A percentile compares a stretch with the other conserved stretches of the same genome.
phyloP scores from a whole-genome alignment of 371 early-diverging fungal species.

The Mucor velutinosus region DNA sequence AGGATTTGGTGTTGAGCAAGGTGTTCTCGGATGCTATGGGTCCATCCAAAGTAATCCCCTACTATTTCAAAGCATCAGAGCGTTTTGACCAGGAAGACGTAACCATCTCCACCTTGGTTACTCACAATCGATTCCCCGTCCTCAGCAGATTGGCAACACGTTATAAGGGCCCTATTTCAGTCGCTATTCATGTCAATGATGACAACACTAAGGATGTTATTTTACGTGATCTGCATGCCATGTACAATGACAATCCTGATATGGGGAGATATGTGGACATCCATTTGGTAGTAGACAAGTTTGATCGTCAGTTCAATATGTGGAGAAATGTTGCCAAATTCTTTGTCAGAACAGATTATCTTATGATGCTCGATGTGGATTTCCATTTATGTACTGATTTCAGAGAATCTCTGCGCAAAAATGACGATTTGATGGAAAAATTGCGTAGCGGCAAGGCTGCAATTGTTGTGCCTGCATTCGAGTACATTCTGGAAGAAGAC shows the following conservation, averaged over 20 bases:
- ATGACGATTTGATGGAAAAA: constrained; percentile 45
- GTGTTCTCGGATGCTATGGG: constrained; percentile 67
- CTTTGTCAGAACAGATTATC: constrained; percentile 60
- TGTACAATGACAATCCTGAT: constrained; percentile 53
- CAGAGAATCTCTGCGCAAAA: constrained; percentile 40
- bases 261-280: constrained; percentile 59
- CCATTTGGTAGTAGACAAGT: constrained; percentile 62
- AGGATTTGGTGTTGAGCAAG: constrained; percentile 60
- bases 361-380: constrained; percentile 66
- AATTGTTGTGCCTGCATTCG: constrained; percentile 65
- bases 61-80: constrained; percentile 57
- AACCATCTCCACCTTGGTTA: constrained; percentile 55
- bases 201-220: constrained; percentile 51
- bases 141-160: constrained; percentile 30
- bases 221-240: constrained; percentile 48
- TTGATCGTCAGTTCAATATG: constrained; percentile 67
- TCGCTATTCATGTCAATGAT: constrained; percentile 66
- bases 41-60: constrained; percentile 65
- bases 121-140: constrained; percentile 48
- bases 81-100: constrained; percentile 58
- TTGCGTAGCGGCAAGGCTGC: constrained; percentile 52
- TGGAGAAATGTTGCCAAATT: constrained; percentile 70
- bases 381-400: constrained; percentile 66
- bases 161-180: constrained; percentile 41
- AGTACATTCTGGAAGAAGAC: constrained; percentile 53